phyloP scores from a whole-genome alignment of 805 yeast species.

The Ogataea parapolymorpha region DNA sequence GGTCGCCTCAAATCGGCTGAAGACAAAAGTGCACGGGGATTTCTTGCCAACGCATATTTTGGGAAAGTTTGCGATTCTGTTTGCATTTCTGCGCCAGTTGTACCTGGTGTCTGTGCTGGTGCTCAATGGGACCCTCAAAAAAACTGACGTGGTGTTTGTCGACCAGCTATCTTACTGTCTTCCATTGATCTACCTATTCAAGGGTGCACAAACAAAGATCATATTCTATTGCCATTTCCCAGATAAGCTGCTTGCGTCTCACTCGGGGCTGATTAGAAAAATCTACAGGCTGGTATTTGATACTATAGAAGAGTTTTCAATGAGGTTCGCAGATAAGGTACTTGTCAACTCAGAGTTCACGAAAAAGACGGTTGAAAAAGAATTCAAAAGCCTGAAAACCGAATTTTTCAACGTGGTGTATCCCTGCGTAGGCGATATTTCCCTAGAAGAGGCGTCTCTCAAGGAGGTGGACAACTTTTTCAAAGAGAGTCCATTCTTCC shows the following conservation, averaged over 20 bases:
- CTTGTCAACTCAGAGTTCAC: constrained; percentile 92
- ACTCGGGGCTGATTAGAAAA: constrained; percentile 50
- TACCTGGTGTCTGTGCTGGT: constrained; percentile 52
- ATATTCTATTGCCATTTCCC: constrained; percentile 97
- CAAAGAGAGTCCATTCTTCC: constrained; percentile 40
- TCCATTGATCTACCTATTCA: constrained; percentile 59
- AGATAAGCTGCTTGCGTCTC: constrained; percentile 71
- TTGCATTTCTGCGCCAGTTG: constrained; percentile 80
- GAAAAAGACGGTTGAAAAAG: constrained; percentile 56
- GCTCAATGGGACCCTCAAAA: constrained; percentile 41
- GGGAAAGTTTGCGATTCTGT: constrained; percentile 73
- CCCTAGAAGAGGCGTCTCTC: constrained; percentile 23
- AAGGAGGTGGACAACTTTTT: constrained; percentile 37
- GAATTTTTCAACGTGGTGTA: constrained; percentile 57
- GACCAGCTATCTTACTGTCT: constrained; percentile 87
- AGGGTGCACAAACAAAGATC: constrained; percentile 42
- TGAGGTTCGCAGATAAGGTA: constrained; percentile 68
- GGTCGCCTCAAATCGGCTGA: constrained; percentile 53
- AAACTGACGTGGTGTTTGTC: constrained; percentile 71
- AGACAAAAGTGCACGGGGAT: constrained; percentile 78
- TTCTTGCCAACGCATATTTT: constrained; percentile 66
- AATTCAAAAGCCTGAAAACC: constrained; percentile 47
- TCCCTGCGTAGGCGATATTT: constrained; percentile 65
- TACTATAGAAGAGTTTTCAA: constrained; percentile 74
- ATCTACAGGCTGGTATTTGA: constrained; percentile 84